Base-by-base conservation (phyloP, 2,329 filamentous ascomycete genomes). In the Claviceps maximensis region DNA sequence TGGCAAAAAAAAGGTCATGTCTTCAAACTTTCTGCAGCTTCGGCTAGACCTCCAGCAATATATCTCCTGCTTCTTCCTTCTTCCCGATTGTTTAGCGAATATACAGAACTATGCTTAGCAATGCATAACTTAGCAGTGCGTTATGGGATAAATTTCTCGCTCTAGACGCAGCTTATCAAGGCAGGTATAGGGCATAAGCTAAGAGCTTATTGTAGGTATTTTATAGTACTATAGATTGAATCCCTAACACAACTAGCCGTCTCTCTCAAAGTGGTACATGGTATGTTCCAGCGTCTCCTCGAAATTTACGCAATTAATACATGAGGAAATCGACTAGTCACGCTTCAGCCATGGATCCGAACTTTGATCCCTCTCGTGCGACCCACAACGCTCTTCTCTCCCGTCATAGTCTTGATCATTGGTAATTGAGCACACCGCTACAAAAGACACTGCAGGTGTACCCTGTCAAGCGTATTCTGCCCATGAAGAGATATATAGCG, bases 351-450 rank as follows among this genome's bases (percentile, higher is more conserved):
- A n/a, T n/a, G n/a, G n/a, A 8, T 46, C 23, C 15, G 29, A 6
- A 25, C 29, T 5, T 46, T 46, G 44, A 46, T 3, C 44, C 13
- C 1, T 29, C 44, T 9, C 25, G 44, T 23, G 25, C 23, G 19
- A 46, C 44, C 23, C 44, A 46, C 8, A 25, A 44, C 8, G 41
- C 41, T 25, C 41, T 44, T 12, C 13, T 46, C 15, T 23, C 25
- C 3, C 44, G 25, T 4, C 44, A 79, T 56, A 86, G 86, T 12
- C 90, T 91, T 58, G 87, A 91, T 61, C 79, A 84, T 1, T 74
- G 79, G 0, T 89, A 91, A 71, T 91, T 91, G 75, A 87, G 87
- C 65, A 89, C 91, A 76, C 89, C 85, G 38, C 86, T 87, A 1
- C 78, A 83, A 55, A 87, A 91, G 67, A 86, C 86, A 12, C 76